phyloP scores from a whole-genome alignment of 2,329 filamentous ascomycete species.

The Anthostomella pinea region DNA sequence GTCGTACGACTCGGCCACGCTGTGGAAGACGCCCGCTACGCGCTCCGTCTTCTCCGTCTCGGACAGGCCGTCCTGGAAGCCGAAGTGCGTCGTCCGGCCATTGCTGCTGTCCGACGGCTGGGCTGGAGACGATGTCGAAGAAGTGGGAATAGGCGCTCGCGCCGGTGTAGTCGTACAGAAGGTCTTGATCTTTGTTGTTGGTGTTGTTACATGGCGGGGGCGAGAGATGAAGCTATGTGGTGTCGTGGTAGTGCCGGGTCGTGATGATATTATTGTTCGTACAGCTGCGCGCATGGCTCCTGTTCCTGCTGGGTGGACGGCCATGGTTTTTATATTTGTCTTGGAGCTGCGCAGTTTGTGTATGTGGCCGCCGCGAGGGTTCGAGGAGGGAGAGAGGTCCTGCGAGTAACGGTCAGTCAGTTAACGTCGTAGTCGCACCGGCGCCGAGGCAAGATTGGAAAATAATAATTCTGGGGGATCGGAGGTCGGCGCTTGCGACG shows the following conservation, averaged over 20 bases:
- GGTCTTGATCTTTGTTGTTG: no score
- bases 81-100: conserved; percentile 78
- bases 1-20: conserved; percentile 91
- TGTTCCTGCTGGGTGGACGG: conserved; percentile 17
- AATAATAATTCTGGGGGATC: conserved; percentile 9
- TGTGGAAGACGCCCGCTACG: conserved; percentile 90
- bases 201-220: conserved; percentile 9
- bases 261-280: conserved; percentile 17
- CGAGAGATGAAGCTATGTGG: neutral
- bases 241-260: conserved; percentile 1
- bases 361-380: conserved; percentile 1
- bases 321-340: conserved; percentile 20
- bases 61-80: conserved; percentile 74
- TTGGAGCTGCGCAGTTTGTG: neutral
- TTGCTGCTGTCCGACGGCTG: no score
- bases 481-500: conserved; percentile 10
- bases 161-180: conserved; percentile 24
- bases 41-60: conserved; percentile 69
- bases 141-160: conserved; percentile 17
- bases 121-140: no score
- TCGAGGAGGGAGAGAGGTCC: neutral
- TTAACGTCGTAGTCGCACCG: no score
- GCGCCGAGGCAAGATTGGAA: conserved; percentile 12
- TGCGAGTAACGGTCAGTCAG: neutral
- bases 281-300: conserved; percentile 21